Evolutionary conservation across 495 filamentous ascomycete species (phyloP).

Genomic region (Aspergillus mulundensis): DNA sequence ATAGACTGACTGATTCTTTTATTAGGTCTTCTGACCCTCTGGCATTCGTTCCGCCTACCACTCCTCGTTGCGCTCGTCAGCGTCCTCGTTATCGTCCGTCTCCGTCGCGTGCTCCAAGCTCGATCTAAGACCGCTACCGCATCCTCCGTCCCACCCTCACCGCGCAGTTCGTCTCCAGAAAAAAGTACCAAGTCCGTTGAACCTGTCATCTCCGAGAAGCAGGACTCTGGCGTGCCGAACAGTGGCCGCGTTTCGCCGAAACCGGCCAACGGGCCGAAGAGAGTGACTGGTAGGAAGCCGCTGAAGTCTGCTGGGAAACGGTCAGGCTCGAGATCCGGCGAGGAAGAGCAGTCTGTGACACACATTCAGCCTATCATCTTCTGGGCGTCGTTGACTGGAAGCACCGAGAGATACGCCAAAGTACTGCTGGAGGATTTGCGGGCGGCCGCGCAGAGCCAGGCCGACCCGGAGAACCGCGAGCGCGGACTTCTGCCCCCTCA

Average conservation of each 20-base stretch:
- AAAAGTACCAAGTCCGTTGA: conserved; percentile 14
- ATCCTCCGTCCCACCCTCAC: conserved; percentile 34
- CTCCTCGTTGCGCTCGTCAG: conserved; percentile 29
- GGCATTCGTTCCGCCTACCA: conserved; percentile 40
- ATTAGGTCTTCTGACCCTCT: conserved; percentile 32
- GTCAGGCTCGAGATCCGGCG: conserved; percentile 8
- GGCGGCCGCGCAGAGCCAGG: conserved; percentile 26
- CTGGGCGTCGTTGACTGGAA: conserved; percentile 79
- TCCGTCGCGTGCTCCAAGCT: conserved; percentile 22
- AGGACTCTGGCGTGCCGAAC: conserved; percentile 7
- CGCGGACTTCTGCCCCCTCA: conserved; percentile 52
- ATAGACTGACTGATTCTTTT: not conserved
- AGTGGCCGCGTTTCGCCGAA: conserved; percentile 13
- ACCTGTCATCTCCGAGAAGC: conserved; percentile 4
- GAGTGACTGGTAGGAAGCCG: conserved; percentile 37
- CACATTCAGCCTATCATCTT: conserved; percentile 76
- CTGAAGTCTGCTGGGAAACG: conserved; percentile 25
- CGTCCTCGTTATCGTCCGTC: conserved; percentile 24
- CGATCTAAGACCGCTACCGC: conserved; percentile 28
- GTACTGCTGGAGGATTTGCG: conserved; percentile 52
- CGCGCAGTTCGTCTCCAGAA: conserved; percentile 30
- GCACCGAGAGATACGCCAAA: conserved; percentile 66
- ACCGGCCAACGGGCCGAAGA: conserved; percentile 32
- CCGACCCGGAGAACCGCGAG: conserved; percentile 28
- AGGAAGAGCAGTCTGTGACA: conserved; percentile 18